These are phyloP conservation scores for Platanus orientalis DNA, from an alignment of 164 flowering plant species.

Conservation along the genomic window DNA sequence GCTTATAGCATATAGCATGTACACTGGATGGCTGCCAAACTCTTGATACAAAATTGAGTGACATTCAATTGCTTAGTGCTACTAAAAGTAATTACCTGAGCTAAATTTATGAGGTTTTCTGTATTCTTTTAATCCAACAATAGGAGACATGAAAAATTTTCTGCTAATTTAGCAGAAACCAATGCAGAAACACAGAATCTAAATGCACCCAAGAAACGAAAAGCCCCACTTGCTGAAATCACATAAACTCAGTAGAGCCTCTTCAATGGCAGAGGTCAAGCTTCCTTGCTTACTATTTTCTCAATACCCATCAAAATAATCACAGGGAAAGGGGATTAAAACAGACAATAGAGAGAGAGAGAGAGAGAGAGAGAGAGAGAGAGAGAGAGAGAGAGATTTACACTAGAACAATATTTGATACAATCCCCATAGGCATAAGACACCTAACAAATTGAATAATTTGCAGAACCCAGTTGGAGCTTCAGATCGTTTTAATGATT, in stretches of 20 bases:
- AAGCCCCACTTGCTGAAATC: background rate
- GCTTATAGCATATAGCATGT: too few species aligned
- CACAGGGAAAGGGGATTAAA: background rate
- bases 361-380: background rate
- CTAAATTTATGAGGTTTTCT: too few species aligned
- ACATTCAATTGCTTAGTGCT: too few species aligned
- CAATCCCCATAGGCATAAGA: conserved; percentile 12
- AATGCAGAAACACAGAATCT: too few species aligned
- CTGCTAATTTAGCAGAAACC: conserved; percentile 1
- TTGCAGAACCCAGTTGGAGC: conserved; percentile 26
- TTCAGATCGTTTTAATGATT: conserved; percentile 44
- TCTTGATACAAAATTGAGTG: too few species aligned
- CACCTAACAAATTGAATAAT: conserved; percentile 10
- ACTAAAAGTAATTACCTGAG: too few species aligned
- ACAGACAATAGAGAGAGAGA: background rate
- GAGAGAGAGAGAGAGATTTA: too few species aligned
- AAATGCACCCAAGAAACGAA: too few species aligned
- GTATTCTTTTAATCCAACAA: too few species aligned
- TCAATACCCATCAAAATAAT: conserved; percentile 3
- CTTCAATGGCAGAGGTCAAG: conserved; percentile 3
- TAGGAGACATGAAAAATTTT: background rate
- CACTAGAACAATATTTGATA: conserved; percentile 6
- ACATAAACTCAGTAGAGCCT: conserved; percentile 5
- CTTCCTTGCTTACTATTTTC: background rate
- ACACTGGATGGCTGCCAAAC: too few species aligned